Base-by-base conservation (phyloP, 495 filamentous ascomycete species). In the Penicillium taxi region DNA sequence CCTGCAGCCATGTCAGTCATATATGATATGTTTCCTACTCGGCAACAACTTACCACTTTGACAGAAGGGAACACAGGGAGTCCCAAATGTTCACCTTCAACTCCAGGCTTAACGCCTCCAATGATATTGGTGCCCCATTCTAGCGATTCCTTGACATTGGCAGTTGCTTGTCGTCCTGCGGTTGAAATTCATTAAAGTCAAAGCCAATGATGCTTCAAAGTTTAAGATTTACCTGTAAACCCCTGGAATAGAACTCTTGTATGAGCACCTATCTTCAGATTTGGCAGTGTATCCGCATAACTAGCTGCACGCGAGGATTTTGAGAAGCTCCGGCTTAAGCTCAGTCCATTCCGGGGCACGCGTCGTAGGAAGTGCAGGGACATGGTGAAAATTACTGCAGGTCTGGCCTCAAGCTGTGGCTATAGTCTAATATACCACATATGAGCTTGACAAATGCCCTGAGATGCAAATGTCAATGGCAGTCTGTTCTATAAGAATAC, bases 61-160 rank as follows among this genome's bases (percentile, higher is more conserved):
- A 94, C 81, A 13, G 73, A 80, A 5, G 83, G 79, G 9, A 93
- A 69, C 2, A 95, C 72, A 1, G 88, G 88, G 20, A 89, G 67
- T 2, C 81, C 84, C 18, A 94, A 66, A 59, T 94, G 88, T 48
- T 86, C 79, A 17, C 81, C 82, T 37, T 78, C 73, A 20, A 80
- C 78, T 1, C 80, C 80, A 0, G 86, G 88, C 32, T 76, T 87
- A 7, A 93, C 84, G 24, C 88, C 88, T 9, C 88, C 88, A 0
- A 94, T 82, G 36, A 95, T 85, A 16, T 84, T 82, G 23, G 88
- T 94, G 3, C 88, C 87, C 74, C 82, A 95, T 49, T 75, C 78
- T 32, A 94, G 55, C 8, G 84, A 87, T 44, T 93, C 82, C 50
- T 78, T 75, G 9, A 84, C 87, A 60, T 94, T 89, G 35, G 77